Conservation (phyloP, 306 rosid genomes). For the Morella rubra region DNA sequence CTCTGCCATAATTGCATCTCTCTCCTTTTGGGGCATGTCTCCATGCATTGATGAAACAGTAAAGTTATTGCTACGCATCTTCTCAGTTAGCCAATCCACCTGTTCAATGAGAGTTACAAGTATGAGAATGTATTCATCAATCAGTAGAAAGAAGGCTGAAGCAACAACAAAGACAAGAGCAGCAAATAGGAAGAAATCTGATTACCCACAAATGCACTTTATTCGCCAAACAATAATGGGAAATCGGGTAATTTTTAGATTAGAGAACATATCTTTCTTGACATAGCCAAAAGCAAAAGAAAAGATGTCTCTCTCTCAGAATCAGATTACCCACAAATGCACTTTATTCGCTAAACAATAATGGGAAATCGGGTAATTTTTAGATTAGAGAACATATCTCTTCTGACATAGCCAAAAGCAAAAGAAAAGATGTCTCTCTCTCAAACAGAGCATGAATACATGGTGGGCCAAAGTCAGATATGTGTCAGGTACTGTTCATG, state of each 20-base stretch:
- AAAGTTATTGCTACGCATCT: constrained; percentile 93
- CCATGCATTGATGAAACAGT: constrained; percentile 98
- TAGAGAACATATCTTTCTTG: background rate
- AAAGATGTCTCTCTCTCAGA: too few relatives aligned
- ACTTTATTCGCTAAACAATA: background rate
- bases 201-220: background rate
- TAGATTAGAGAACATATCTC: background rate
- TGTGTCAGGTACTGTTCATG: background rate
- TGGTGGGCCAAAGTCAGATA: background rate
- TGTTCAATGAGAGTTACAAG: constrained; percentile 30
- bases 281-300: background rate
- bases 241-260: background rate
- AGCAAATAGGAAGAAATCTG: background rate
- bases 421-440: background rate
- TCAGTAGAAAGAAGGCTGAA: background rate
- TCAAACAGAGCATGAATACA: background rate
- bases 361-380: background rate
- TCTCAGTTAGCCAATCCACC: constrained; percentile 99
- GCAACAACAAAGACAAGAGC: constrained; percentile 1
- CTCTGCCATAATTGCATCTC: constrained; percentile 97
- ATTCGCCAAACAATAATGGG: background rate
- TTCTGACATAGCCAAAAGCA: background rate
- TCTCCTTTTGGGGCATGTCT: constrained; percentile 97
- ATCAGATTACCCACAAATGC: background rate
- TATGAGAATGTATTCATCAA: background rate